A percentile compares a stretch with the other conserved stretches of the same genome.
Evolutionary conservation across 768 basidiomycete species (phyloP).

Genomic region (Dioszegia hungarica): DNA sequence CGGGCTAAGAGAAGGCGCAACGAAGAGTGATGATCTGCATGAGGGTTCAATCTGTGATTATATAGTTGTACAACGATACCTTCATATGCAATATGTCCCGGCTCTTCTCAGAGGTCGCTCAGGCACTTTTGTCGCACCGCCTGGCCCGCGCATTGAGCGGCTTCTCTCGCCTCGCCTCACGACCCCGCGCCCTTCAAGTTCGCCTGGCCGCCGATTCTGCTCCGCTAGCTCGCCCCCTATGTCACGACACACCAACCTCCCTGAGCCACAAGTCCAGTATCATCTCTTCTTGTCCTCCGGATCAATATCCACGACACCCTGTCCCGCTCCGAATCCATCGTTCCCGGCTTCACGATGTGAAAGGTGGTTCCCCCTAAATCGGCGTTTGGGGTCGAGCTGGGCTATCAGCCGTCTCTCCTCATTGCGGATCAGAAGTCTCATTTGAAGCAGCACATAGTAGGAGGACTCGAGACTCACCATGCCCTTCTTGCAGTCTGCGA

Average conservation of each 20-base stretch:
- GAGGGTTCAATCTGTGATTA: background rate
- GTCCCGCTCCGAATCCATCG: background rate
- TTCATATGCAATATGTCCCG: background rate
- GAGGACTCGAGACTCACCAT: slow-evolving; percentile 34
- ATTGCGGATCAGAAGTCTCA: background rate
- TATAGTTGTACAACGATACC: slow-evolving; percentile 1
- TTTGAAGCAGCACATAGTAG: background rate
- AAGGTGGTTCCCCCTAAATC: slow-evolving; percentile 47
- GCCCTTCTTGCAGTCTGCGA: slow-evolving; percentile 47
- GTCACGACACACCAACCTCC: too few relatives aligned
- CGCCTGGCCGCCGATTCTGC: too few relatives aligned
- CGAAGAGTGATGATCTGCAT: background rate
- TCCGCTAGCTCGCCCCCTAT: too few relatives aligned
- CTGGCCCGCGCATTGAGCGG: too few relatives aligned
- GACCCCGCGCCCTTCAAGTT: too few relatives aligned
- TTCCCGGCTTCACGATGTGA: slow-evolving; percentile 16
- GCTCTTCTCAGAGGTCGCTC: too few relatives aligned
- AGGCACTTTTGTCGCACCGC: too few relatives aligned
- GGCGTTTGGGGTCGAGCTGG: slow-evolving; percentile 47
- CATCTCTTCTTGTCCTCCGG: slow-evolving; percentile 1
- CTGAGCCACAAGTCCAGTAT: background rate
- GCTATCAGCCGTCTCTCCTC: background rate
- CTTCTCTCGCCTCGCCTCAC: too few relatives aligned
- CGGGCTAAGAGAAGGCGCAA: background rate
- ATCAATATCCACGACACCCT: slow-evolving; percentile 1